These are phyloP conservation scores for Fraxinus pennsylvanica DNA, from an alignment of 257 asterid species.

Conservation along the genomic window DNA sequence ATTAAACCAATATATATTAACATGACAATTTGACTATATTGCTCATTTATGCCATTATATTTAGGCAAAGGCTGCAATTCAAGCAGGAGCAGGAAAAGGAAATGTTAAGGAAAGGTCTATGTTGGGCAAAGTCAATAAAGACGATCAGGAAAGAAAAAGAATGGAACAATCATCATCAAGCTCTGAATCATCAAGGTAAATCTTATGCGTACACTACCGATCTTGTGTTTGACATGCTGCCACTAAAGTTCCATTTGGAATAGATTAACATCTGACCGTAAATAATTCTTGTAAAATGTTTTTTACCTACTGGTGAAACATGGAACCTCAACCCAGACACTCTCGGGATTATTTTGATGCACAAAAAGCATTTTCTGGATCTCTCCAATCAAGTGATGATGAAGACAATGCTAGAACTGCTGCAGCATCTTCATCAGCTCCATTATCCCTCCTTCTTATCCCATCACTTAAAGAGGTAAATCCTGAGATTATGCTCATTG, in stretches of 20 bases:
- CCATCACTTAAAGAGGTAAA: slow-evolving; percentile 90
- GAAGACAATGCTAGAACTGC: slow-evolving; percentile 66
- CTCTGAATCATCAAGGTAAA: slow-evolving; percentile 69
- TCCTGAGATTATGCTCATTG: background rate
- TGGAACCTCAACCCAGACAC: slow-evolving; percentile 44
- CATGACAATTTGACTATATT: slow-evolving; percentile 15
- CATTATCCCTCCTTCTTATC: slow-evolving; percentile 67
- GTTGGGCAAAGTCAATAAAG: slow-evolving; percentile 57
- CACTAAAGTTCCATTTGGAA: slow-evolving; percentile 8
- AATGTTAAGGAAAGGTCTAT: slow-evolving; percentile 62
- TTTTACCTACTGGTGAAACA: slow-evolving; percentile 19
- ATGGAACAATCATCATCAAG: slow-evolving; percentile 48
- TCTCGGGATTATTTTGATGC: slow-evolving; percentile 80
- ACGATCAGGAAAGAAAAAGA: slow-evolving; percentile 61
- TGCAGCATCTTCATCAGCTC: slow-evolving; percentile 61
- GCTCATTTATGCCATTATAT: slow-evolving; percentile 29
- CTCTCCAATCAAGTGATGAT: slow-evolving; percentile 59
- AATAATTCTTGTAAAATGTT: slow-evolving; percentile 4
- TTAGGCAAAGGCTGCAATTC: slow-evolving; percentile 95
- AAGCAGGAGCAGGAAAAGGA: slow-evolving; percentile 72
- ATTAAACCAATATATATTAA: background rate
- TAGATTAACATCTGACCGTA: slow-evolving; percentile 13
- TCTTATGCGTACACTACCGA: slow-evolving; percentile 12
- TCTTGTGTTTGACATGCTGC: slow-evolving; percentile 5
- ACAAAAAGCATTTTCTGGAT: slow-evolving; percentile 61